Base-by-base conservation (phyloP, 2,329 filamentous ascomycete species). In the Phyllosticta ampelicida region DNA sequence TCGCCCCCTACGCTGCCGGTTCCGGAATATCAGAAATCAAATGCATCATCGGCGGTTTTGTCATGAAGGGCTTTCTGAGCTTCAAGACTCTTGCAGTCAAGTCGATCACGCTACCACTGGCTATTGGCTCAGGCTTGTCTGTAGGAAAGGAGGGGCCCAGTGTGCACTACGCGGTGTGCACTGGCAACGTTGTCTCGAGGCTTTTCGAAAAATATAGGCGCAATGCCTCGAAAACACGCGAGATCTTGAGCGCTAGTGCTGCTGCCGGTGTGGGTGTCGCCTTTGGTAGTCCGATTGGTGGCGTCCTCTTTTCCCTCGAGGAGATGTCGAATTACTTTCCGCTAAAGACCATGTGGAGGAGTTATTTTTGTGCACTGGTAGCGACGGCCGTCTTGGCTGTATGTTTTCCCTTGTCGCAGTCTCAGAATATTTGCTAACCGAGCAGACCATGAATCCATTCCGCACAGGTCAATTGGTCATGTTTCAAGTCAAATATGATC, bases 1-100 rank as follows among this genome's bases (percentile, higher is more conserved):
- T 94, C 72, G 91, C 94, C 4, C 94, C 94, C 0, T 99, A 99
- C 70, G 94, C 94, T 10, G 94, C 94, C 30, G 94, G 94, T 16
- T 96, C 90, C 11, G 94, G 94, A 48, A 99, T 99, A 60, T 96
- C 90, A 11, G 94, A 99, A 75, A 99, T 99, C 79, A 99, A 99
- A 74, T 96, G 90, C 73, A 97, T 99, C 69, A 96, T 99, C 68
- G 94, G 92, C 4, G 94, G 94, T 2, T 99, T 99, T 70, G 89
- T 97, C 54, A 99, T 99, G 94, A 96, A 97, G 73, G 94, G 91
- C 0, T 99, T 99, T 68, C 80, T 99, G 16, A 90, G 92, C 19
- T 86, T 86, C 65, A 90, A 90, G 82, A 97, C 94, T 5, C 77
- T 99, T 29, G 72, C 94, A 61, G 97, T 99, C 75, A 99, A 99